phyloP scores from a whole-genome alignment of 1,284 basidiomycete genomes.

The Neolentinus lepideus region DNA sequence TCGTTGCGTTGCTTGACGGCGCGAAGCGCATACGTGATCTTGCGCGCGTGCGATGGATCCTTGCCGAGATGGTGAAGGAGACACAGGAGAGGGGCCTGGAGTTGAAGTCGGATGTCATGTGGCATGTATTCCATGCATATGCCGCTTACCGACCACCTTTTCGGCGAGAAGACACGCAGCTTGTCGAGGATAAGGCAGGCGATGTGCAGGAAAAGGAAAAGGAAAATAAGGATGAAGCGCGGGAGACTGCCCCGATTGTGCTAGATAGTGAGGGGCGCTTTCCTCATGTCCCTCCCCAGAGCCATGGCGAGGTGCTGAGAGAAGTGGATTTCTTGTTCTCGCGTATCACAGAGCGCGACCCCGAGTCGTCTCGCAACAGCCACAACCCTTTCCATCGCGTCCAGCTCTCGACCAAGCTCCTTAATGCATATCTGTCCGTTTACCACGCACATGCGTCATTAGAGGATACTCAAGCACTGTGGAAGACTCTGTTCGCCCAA shows the following conservation, averaged over 20 bases:
- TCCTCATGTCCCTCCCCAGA: constrained; percentile 67
- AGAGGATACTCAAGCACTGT: constrained; percentile 37
- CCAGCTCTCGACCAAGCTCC: constrained; percentile 48
- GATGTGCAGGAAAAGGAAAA: background rate
- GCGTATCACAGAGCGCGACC: constrained; percentile 43
- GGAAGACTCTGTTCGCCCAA: constrained; percentile 39
- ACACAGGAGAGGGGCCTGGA: constrained; percentile 17
- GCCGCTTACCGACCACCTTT: constrained; percentile 74
- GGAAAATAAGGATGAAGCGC: constrained; percentile 10
- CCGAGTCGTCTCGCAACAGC: constrained; percentile 8
- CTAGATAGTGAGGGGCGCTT: constrained; percentile 24
- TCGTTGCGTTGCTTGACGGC: constrained; percentile 82
- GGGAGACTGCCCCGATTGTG: constrained; percentile 4
- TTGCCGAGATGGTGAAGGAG: constrained; percentile 74
- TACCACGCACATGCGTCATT: constrained; percentile 60
- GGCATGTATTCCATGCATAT: constrained; percentile 85
- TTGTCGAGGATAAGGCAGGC: constrained; percentile 18
- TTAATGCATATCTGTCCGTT: constrained; percentile 82
- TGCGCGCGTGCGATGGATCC: constrained; percentile 79
- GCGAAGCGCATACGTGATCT: constrained; percentile 86
- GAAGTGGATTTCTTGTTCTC: constrained; percentile 72
- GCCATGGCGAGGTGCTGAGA: constrained; percentile 60
- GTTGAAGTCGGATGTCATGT: constrained; percentile 67
- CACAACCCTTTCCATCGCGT: constrained; percentile 50
- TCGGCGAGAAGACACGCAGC: constrained; percentile 35